Percentiles rank a stretch among this genome's conserved stretches.
phyloP scores from a whole-genome alignment of 208 protist genomes.

The Acanthamoeba castellanii region DNA sequence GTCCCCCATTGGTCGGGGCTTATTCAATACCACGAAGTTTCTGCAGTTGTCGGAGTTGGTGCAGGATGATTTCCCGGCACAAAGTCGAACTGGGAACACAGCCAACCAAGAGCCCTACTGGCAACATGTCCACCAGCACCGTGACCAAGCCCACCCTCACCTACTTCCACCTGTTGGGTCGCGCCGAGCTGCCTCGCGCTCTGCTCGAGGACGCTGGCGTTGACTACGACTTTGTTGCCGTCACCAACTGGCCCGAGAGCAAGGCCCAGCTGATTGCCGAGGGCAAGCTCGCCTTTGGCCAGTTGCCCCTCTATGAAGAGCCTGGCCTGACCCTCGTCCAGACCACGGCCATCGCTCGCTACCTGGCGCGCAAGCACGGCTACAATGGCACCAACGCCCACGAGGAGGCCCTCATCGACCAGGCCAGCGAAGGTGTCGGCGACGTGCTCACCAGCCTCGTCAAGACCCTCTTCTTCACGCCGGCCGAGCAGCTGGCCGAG shows the following conservation, averaged over 20 bases:
- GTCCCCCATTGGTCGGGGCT: no score
- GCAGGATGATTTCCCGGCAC: no score
- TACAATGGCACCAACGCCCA: not conserved
- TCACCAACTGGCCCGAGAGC: constrained; percentile 2
- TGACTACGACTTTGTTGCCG: constrained; percentile 6
- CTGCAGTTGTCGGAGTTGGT: no score
- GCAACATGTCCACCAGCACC: not conserved
- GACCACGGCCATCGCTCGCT: constrained; percentile 29
- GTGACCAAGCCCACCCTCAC: constrained; percentile 38
- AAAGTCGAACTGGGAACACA: no score
- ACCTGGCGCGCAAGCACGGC: constrained; percentile 64
- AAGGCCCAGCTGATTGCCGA: not conserved
- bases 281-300: constrained; percentile 40
- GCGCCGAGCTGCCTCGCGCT: not conserved
- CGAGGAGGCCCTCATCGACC: constrained; percentile 35
- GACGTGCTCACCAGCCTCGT: not conserved
- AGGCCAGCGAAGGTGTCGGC: not conserved
- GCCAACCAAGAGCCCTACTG: no score
- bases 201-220: constrained; percentile 43
- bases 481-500: not conserved
- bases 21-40: no score
- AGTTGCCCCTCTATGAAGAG: constrained; percentile 57
- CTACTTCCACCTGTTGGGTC: not conserved
- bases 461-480: not conserved
- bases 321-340: constrained; percentile 27